Conservation (phyloP, 495 filamentous ascomycete genomes). For the Staphylotrichum tortipilum region DNA sequence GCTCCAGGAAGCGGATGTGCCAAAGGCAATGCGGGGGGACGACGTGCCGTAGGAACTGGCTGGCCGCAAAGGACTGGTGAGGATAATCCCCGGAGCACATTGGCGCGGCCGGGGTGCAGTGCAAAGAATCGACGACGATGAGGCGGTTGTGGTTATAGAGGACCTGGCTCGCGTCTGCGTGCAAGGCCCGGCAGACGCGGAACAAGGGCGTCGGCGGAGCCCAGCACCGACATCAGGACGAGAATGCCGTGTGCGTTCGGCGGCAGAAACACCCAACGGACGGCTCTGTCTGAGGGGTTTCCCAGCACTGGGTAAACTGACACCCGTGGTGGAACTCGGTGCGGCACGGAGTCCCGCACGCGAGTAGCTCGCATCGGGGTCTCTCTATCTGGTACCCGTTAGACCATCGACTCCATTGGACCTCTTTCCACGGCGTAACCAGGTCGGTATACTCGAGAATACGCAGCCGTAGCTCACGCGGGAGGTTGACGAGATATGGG, state of each 20-base stretch:
- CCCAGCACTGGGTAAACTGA: conserved; percentile 1
- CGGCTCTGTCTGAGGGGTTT: background rate
- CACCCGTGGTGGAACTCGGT: background rate
- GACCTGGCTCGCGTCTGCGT: background rate
- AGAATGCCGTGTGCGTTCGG: background rate
- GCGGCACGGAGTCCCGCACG: background rate
- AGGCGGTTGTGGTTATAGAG: background rate
- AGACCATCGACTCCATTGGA: background rate
- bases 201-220: background rate
- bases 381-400: background rate
- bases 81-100: background rate
- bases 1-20: background rate
- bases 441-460: conserved; percentile 6
- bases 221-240: conserved; percentile 1
- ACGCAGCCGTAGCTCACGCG: background rate
- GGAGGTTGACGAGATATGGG: background rate
- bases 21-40: background rate
- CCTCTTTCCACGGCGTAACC: background rate
- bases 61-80: background rate
- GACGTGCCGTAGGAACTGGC: background rate
- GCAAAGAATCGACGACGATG: background rate
- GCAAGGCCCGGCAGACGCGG: background rate
- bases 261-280: conserved; percentile 2
- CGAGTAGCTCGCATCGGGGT: background rate
- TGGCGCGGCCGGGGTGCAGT: background rate